These are phyloP conservation scores for Trifolium pratense DNA, from an alignment of 306 rosid species.

Conservation along the genomic window DNA sequence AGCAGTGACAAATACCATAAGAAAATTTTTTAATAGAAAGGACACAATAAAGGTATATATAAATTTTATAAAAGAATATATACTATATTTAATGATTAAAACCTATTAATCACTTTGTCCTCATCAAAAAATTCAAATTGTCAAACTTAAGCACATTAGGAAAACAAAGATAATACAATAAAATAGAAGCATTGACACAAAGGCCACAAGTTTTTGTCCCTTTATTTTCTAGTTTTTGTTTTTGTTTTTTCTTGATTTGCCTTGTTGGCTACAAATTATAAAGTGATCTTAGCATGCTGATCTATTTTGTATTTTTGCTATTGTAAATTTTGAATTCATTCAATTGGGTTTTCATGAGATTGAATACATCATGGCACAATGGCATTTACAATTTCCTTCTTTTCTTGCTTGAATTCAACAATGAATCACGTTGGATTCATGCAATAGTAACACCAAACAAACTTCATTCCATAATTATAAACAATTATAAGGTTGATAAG, in stretches of 20 bases:
- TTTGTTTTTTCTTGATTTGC: constrained; percentile 27
- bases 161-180: not conserved
- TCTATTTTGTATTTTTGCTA: not conserved
- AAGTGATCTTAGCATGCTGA: constrained; percentile 9
- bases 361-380: not conserved
- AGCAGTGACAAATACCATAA: constrained; percentile 19
- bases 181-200: constrained; percentile 2
- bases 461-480: no score
- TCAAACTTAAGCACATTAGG: constrained; percentile 31
- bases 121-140: constrained; percentile 13
- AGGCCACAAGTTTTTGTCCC: constrained; percentile 25
- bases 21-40: constrained; percentile 2
- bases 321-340: not conserved
- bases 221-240: constrained; percentile 12
- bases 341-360: constrained; percentile 14
- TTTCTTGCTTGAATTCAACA: not conserved
- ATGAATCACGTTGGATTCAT: not conserved
- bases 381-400: not conserved
- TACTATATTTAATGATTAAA: not conserved
- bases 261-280: constrained; percentile 22
- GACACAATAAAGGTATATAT: constrained; percentile 26
- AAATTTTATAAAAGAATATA: not conserved
- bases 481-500: no score
- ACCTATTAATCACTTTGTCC: not conserved
- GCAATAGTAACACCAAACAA: no score